phyloP scores from a whole-genome alignment of 176 grass and related monocot species.

The Avena insularis region DNA sequence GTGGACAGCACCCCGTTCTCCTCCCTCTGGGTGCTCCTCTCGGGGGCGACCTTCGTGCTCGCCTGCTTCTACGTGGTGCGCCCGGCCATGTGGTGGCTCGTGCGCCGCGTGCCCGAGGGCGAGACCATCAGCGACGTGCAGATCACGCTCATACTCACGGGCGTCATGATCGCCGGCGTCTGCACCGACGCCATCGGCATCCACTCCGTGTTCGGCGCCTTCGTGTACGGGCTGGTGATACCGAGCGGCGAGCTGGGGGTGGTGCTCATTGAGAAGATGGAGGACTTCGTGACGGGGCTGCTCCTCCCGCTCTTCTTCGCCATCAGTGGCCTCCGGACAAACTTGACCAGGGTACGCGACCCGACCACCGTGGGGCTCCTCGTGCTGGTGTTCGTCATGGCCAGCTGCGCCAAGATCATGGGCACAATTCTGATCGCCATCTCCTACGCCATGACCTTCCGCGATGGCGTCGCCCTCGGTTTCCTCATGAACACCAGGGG shows the following conservation, averaged over 20 bases:
- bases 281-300: conserved; percentile 62
- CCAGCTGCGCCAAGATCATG: conserved; percentile 65
- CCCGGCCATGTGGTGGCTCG: conserved; percentile 60
- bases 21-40: conserved; percentile 67
- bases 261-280: conserved; percentile 59
- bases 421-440: conserved; percentile 55
- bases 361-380: conserved; percentile 42
- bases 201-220: conserved; percentile 63
- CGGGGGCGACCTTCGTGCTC: conserved; percentile 48
- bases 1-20: conserved; percentile 44
- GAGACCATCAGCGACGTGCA: conserved; percentile 51
- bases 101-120: conserved; percentile 55
- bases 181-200: conserved; percentile 64
- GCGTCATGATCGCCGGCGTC: conserved; percentile 57
- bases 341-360: conserved; percentile 51
- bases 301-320: conserved; percentile 68
- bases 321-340: conserved; percentile 63
- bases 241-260: conserved; percentile 54
- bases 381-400: conserved; percentile 59
- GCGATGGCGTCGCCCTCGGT: conserved; percentile 62
- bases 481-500: conserved; percentile 75
- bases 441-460: conserved; percentile 58
- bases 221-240: conserved; percentile 71
- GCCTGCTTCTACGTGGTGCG: conserved; percentile 59
- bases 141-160: conserved; percentile 55